Conservation (phyloP, 2,329 filamentous ascomycete species). For the Fusarium sambucinum region DNA sequence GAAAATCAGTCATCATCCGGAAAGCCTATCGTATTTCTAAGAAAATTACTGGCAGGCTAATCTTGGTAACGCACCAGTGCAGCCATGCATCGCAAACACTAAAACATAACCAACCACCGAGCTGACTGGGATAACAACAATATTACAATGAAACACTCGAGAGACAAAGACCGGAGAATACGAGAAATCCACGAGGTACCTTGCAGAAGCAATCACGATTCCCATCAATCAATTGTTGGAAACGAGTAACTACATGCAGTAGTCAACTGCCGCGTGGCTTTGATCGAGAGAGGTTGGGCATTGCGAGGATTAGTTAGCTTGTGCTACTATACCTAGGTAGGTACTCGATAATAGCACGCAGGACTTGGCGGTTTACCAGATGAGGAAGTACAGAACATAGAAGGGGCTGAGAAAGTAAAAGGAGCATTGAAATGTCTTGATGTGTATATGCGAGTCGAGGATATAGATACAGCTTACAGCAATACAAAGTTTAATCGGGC, state of each 20-base stretch:
- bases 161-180: constrained; percentile 13
- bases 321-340: constrained; percentile 1
- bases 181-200: constrained; percentile 16
- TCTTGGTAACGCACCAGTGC: not conserved
- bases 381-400: not conserved
- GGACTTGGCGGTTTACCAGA: not conserved
- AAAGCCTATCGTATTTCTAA: not conserved
- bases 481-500: constrained; percentile 43
- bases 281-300: constrained; percentile 39
- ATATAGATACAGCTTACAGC: not conserved
- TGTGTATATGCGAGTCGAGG: not conserved
- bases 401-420: not conserved
- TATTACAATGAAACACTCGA: constrained; percentile 6
- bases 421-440: not conserved
- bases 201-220: constrained; percentile 20
- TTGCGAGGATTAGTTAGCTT: constrained; percentile 19
- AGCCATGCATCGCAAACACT: not conserved
- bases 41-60: not conserved
- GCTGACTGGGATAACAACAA: constrained; percentile 1
- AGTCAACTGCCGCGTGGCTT: constrained; percentile 32
- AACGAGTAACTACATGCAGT: constrained; percentile 27
- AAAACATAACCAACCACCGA: constrained; percentile 11
- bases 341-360: constrained; percentile 5
- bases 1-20: not conserved
- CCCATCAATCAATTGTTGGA: constrained; percentile 23